Evolutionary conservation across 78 protist genomes (phyloP), one percentile per base, ranked within the genome.

Genomic region (Chrysochromulina parva): DNA sequence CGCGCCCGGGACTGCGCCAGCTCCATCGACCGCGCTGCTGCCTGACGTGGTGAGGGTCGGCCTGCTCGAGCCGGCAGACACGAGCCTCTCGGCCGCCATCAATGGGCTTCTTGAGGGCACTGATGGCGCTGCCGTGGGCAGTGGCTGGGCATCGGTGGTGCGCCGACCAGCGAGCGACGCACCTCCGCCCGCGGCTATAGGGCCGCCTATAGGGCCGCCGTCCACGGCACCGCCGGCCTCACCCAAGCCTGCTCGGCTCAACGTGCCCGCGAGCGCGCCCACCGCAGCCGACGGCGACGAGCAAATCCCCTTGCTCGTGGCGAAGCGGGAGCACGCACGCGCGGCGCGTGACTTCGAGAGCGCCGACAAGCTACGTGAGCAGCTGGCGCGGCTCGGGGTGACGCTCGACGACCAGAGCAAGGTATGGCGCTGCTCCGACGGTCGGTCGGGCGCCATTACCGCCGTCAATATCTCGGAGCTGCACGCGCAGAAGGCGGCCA

Each of bases 401-500:
- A 69, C 78, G 54, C 78, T 69, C 19, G 78, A 69, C 50, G 78
- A 69, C 50, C 78, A 69, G 78, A 17, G 13, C 78, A 69, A 69
- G 78, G 7, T 7, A 7, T 69, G 78, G 78, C 78, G 78, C 78
- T 3, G 50, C 78, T 3, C 78, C 3, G 78, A 69, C 50, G 78
- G 78, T 5, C 5, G 78, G 78, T 69, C 78, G 13, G 78, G 78
- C 78, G 4, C 78, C 52, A 69, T 69, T 50, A 69, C 78, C n/a
- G n/a, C 28, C 10, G 78, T 69, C 52, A 69, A 69, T 50, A 17
- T 69, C n/a, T 69, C 78, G 50, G 78, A 69, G 78, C 28, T 69
- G 13, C 78, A 69, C 78, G 78, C 78, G 78, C 78, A 38, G 7
- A 69, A 69, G 50, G 78, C 78, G 54, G 78, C 78, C 28, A 24